Base-by-base conservation (phyloP, 257 asterid genomes). In the Agastache rugosa region DNA sequence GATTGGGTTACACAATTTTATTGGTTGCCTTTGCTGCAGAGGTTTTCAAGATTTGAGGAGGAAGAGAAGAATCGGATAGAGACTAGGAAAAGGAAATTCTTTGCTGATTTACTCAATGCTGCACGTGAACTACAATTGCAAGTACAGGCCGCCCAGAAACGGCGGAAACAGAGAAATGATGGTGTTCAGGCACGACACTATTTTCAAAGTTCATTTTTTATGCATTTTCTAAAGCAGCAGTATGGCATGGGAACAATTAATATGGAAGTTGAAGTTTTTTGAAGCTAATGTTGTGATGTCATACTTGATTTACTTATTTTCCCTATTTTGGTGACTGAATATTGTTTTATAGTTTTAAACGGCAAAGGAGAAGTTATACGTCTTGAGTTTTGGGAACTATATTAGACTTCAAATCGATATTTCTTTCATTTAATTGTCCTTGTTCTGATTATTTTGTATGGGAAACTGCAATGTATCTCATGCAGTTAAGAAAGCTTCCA, bases 81-180 rank as follows among this genome's bases (percentile, higher is more conserved):
- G 79, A 87, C 93, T 77, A 85, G 85, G 79, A 88, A 89, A 81
- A 90, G 98, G 77, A 92, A 87, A 83, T 95, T 95, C 77, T 95
- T 92, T 58, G 85, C 91, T 47, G 99, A 92, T 83, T 85, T 95
- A 80, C 92, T 90, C 55, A 90, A 90, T 85, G 93, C 91, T 73
- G 96, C 87, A 55, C 97, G 99, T 62, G 99, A 95, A 82, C 90
- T 92, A 77, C 99, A 92, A 77, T 80, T 88, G 79, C 98, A 89
- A 83, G 87, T 90, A 55, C 98, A 87, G 80, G 96, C 96, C 81
- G 76, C 87, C 83, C 99, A 95, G 84, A 95, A 88, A 79, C 89
- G 97, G 34, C 82, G 99, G 60, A 95, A 92, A 81, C 99, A 92
- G 78, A 90, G 96, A 76, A 92, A 89, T 77, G 99, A 95, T 78